Percentiles rank a stretch among this genome's conserved stretches.
Evolutionary conservation across 345 rosid genomes (phyloP).

Genomic region (Noccaea bulbosa): DNA sequence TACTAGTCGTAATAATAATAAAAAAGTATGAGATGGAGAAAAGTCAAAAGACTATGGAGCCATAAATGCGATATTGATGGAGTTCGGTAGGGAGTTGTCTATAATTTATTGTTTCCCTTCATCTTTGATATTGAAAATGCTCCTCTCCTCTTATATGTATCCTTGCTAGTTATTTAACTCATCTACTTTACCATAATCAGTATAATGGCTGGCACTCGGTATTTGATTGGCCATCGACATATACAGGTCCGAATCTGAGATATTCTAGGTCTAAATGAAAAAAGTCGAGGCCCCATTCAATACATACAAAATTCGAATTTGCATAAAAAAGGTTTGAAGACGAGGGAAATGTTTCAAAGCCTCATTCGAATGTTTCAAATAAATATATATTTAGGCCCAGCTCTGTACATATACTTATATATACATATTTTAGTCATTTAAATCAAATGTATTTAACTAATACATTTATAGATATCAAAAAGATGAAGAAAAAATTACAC

Average conservation of each 20-base stretch:
- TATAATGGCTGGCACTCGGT: background rate
- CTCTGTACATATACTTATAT: too few species aligned
- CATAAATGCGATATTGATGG: conserved; percentile 39
- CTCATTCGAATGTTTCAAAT: too few species aligned
- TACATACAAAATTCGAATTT: too few species aligned
- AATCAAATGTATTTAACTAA: too few species aligned
- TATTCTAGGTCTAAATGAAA: too few species aligned
- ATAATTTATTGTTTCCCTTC: conserved; percentile 20
- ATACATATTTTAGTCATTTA: too few species aligned
- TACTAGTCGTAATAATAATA: background rate
- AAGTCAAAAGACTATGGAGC: conserved; percentile 32
- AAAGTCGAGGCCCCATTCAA: too few species aligned
- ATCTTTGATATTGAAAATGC: conserved; percentile 25
- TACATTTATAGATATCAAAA: too few species aligned
- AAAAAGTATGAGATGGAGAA: background rate
- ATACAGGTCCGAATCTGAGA: too few species aligned
- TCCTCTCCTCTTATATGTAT: conserved; percentile 20
- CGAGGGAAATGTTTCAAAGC: too few species aligned
- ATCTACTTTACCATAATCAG: conserved; percentile 5
- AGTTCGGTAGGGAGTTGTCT: conserved; percentile 37
- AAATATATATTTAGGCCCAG: too few species aligned
- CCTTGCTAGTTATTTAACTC: background rate
- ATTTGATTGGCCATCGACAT: conserved; percentile 1
- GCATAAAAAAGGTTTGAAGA: too few species aligned
- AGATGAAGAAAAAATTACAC: background rate